phyloP scores from a whole-genome alignment of 148 eudicot genomes.

The Chenopodium quinoa region DNA sequence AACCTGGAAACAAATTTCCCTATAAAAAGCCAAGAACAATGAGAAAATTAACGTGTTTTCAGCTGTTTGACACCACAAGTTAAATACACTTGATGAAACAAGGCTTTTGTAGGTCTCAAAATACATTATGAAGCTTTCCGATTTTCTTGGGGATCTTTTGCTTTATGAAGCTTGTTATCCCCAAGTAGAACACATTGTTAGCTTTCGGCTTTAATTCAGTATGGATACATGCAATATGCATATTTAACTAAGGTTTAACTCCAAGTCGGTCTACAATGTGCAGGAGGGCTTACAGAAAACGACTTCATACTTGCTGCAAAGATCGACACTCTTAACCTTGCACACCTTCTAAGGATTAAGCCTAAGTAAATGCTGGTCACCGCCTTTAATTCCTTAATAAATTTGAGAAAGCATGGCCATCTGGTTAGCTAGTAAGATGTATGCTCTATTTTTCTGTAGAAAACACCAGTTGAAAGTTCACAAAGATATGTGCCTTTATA shows the following conservation, averaged over 20 bases:
- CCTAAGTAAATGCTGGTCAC: slow-evolving; percentile 21
- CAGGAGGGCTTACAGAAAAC: slow-evolving; percentile 96
- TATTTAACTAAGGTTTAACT: neutral
- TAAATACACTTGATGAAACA: no score
- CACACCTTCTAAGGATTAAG: slow-evolving; percentile 59
- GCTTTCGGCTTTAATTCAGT: neutral
- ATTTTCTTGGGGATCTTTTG: neutral
- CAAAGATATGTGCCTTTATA: no score
- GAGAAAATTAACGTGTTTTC: neutral
- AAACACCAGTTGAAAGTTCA: no score
- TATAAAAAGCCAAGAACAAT: no score
- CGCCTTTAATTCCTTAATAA: neutral
- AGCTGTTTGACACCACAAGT: neutral
- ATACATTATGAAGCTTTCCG: neutral
- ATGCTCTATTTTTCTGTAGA: neutral
- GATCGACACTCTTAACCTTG: slow-evolving; percentile 57
- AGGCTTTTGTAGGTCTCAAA: neutral
- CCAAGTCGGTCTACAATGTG: slow-evolving; percentile 17
- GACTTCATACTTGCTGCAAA: slow-evolving; percentile 97
- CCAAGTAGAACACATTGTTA: neutral
- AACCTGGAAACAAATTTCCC: no score
- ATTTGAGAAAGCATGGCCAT: neutral
- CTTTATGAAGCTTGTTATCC: neutral
- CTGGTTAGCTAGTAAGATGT: neutral
- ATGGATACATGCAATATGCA: neutral